phyloP scores from a whole-genome alignment of 441 rosid genomes.

The Codiaeum variegatum region DNA sequence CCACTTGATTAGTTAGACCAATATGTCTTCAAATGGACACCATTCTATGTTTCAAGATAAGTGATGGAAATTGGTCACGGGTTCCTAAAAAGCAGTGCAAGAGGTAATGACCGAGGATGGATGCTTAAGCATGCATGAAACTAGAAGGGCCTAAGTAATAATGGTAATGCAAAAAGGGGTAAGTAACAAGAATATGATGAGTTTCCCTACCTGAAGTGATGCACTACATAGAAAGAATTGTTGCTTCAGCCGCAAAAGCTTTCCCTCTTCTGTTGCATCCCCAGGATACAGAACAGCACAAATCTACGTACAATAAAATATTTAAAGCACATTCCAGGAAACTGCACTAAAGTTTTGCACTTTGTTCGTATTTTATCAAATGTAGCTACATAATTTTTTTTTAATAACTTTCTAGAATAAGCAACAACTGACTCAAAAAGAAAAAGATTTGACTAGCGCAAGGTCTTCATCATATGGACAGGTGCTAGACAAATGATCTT shows the following conservation, averaged over 20 bases:
- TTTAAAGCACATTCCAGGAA: conserved; percentile 8
- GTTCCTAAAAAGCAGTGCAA: neutral
- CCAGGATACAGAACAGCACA: conserved; percentile 98
- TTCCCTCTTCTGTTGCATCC: conserved; percentile 93
- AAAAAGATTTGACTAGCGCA: neutral
- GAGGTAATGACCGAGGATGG: neutral
- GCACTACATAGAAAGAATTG: conserved; percentile 98
- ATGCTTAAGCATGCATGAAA: neutral
- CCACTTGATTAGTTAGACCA: neutral
- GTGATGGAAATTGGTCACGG: neutral
- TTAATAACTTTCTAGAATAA: neutral
- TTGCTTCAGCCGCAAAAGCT: conserved; percentile 91
- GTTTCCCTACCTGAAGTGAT: conserved; percentile 82
- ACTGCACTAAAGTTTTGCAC: conserved; percentile 9
- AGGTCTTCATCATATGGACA: neutral
- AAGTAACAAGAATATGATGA: conserved; percentile 8
- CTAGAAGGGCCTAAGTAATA: neutral
- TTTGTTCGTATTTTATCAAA: neutral
- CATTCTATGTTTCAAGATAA: neutral
- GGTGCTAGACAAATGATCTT: neutral
- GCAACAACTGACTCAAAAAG: neutral
- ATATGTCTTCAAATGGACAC: neutral
- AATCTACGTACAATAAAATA: conserved; percentile 47
- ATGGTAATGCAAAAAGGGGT: conserved; percentile 9
- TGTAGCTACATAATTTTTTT: neutral